Percentiles rank a stretch among this genome's conserved stretches.
Conservation (phyloP, 768 basidiomycete species). For the Termitomyces sp. region DNA sequence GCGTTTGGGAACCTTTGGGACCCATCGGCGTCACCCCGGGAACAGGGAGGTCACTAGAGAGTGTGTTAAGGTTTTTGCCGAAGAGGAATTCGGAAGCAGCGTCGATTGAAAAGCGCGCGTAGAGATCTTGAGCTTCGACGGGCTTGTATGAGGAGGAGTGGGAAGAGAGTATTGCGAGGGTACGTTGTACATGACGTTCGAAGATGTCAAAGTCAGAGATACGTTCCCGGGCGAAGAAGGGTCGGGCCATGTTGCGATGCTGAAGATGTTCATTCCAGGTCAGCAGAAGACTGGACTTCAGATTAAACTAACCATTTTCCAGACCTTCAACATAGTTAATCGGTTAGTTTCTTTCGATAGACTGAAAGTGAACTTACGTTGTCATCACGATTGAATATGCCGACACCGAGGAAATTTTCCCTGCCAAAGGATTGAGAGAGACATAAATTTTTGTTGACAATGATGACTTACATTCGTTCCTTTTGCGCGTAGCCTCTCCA, state of each 20-base stretch:
- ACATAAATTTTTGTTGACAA: background rate
- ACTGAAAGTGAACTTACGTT: constrained; percentile 36
- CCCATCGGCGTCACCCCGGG: constrained; percentile 43
- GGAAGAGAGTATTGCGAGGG: constrained; percentile 45
- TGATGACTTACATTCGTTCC: too few relatives aligned
- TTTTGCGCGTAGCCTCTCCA: too few relatives aligned
- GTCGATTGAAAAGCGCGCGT: constrained; percentile 65
- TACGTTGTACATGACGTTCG: constrained; percentile 48
- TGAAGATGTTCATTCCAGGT: constrained; percentile 18
- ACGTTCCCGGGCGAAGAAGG: constrained; percentile 73
- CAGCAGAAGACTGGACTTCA: background rate
- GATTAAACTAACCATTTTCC: constrained; percentile 53
- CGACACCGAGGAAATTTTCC: constrained; percentile 65
- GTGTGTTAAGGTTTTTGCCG: constrained; percentile 58
- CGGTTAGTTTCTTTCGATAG: background rate
- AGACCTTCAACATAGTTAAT: constrained; percentile 33
- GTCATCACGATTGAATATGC: constrained; percentile 78
- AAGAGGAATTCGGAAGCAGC: constrained; percentile 74
- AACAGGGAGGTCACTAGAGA: constrained; percentile 50
- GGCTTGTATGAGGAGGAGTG: constrained; percentile 35
- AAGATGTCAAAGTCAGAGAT: constrained; percentile 69
- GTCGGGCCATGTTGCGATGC: constrained; percentile 67
- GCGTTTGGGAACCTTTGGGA: constrained; percentile 57
- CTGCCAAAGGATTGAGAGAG: constrained; percentile 20
- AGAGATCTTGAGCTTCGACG: constrained; percentile 67